phyloP scores from a whole-genome alignment of 805 yeast species.

The Torulaspora franciscae region DNA sequence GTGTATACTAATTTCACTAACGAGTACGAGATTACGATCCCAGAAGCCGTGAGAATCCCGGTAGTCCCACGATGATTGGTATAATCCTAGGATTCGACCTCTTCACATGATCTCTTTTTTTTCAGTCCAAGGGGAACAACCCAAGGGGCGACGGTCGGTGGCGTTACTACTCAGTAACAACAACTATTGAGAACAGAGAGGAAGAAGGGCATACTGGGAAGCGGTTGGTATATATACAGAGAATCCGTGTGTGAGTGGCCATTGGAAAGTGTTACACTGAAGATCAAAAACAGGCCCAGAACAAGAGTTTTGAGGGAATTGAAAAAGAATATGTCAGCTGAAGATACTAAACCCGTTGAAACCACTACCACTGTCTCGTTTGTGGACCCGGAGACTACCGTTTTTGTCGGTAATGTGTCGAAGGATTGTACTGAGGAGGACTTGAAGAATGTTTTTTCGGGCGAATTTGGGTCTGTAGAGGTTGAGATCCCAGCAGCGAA shows the following conservation, averaged over 20 bases:
- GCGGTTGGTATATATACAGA: neutral
- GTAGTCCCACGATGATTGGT: neutral
- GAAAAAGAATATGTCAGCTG: conserved; percentile 18
- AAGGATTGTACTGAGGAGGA: conserved; percentile 31
- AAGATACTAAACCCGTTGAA: conserved; percentile 16
- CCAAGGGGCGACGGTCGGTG: conserved; percentile 7
- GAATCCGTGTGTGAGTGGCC: neutral
- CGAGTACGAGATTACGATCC: neutral
- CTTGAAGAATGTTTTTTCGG: conserved; percentile 24
- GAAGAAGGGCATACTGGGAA: neutral
- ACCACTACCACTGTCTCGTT: conserved; percentile 4
- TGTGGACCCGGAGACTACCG: conserved; percentile 33
- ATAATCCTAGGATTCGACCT: neutral
- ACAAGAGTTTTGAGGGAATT: neutral
- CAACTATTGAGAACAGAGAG: neutral
- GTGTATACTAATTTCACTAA: conserved; percentile 2
- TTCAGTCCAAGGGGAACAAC: neutral
- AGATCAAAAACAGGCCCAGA: neutral
- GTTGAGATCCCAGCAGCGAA: conserved; percentile 30
- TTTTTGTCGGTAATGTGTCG: conserved; percentile 34
- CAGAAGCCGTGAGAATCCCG: neutral
- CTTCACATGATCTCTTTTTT: conserved; percentile 2
- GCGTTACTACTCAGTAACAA: conserved; percentile 4
- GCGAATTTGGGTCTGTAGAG: conserved; percentile 28
- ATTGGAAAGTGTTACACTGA: neutral